Base-by-base conservation (phyloP, 2,329 filamentous ascomycete species). In the Sclerotinia glacialis region DNA sequence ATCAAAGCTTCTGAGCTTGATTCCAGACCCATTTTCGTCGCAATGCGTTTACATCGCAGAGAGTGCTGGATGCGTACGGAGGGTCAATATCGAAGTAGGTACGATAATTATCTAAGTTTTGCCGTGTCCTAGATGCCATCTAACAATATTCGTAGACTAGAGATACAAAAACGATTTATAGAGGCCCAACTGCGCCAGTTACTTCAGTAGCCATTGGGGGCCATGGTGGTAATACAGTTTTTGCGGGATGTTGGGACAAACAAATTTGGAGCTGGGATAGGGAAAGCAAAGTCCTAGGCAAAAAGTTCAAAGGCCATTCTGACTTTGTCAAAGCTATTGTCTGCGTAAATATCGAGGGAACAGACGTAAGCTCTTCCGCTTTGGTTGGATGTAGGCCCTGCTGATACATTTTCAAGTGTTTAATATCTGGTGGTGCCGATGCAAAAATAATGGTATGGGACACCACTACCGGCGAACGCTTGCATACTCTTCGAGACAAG, bases 201-300 rank as follows among this genome's bases (percentile, higher is more conserved):
- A 94, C 92, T 12, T 91, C 89, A 71, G 78, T 96, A 37, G 86
- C 90, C 21, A 81, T 92, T 46, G 88, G 85, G 54, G 84, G 86
- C 18, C 77, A 80, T 5, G 79, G 79, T 34, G 82, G 81, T 68
- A 78, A 77, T 61, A 89, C 83, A 1, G 76, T 97, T 14, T 97
- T 92, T 77, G 92, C 92, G 31, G 94, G 93, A 44, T 95, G 89
- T 67, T 99, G 95, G 95, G 94, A 99, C 79, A 97, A 96, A 79
- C 84, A 86, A 26, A 85, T 98, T 67, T 97, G 93, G 88, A 90
- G 89, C 42, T 97, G 92, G 90, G 83, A 91, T 73, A 80, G 89
- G 42, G 80, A 83, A 23, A 86, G 86, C 4, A 82, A 81, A 53
- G 77, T 81, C 40, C 78, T 80, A 1, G 81, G 80, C n/a, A 83